Percentiles rank a stretch among this genome's conserved stretches.
These are phyloP conservation scores for Orbilia brochopaga DNA, from an alignment of 2,329 filamentous ascomycete genomes.

Conservation along the genomic window DNA sequence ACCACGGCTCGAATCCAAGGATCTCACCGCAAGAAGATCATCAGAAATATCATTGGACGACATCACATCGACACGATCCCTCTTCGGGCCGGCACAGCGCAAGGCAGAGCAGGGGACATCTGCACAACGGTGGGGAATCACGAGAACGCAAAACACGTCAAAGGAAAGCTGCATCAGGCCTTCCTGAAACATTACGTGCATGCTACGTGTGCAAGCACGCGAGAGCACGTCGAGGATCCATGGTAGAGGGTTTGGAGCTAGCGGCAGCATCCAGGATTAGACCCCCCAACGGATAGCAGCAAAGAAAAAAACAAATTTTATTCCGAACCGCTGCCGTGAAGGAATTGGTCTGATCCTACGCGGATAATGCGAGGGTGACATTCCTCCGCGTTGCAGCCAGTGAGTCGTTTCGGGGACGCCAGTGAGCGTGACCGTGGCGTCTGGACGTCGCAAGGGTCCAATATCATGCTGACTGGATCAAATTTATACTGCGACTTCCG, in stretches of 20 bases:
- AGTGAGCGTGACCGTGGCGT: not conserved
- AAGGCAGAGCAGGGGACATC: conserved; percentile 4
- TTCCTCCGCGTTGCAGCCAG: not conserved
- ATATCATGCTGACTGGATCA: not conserved
- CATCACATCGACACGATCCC: conserved; percentile 1
- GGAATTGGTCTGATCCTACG: not conserved
- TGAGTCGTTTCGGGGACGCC: too few species aligned
- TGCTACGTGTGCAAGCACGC: not conserved
- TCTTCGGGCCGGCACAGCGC: not conserved
- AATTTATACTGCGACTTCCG: too few species aligned
- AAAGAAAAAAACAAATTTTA: not conserved
- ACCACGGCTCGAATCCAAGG: not conserved
- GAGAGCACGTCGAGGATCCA: conserved; percentile 3
- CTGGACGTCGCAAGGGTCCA: not conserved
- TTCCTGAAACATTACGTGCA: conserved; percentile 4
- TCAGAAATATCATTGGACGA: not conserved
- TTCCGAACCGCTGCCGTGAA: not conserved
- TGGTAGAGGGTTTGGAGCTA: not conserved
- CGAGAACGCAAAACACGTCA: conserved; percentile 26
- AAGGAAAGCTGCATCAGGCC: conserved; percentile 19
- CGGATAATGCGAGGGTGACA: not conserved
- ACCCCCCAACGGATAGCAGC: not conserved
- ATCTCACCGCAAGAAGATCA: not conserved
- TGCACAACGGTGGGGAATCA: conserved; percentile 2
- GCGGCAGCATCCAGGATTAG: not conserved